Base-by-base conservation (phyloP, 78 protist genomes). In the Bodo saltans region DNA sequence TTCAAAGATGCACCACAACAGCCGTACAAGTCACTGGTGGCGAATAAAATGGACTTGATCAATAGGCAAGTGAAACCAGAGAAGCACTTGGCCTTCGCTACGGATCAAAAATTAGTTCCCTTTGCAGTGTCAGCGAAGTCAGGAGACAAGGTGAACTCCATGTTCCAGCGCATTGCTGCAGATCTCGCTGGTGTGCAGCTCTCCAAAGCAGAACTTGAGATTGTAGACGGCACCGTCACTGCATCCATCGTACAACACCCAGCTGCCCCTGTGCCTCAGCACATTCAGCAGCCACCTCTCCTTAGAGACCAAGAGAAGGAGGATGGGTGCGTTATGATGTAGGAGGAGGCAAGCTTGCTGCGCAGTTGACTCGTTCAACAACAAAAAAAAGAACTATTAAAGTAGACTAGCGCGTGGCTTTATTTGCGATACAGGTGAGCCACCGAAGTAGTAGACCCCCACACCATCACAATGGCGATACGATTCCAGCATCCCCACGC, bases 1-100 rank as follows among this genome's bases (percentile, higher is more conserved):
- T 69, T 74, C 67, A 0, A 41, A 26, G 71, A 28, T 41, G 37
- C 12, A 53, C 41, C 35, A 34, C 8, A 8, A 29, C 0, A 41
- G 70, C 90, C 91, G 8, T 74, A 74, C 42, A 30, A 88, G 29
- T 85, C 87, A 40, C 85, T 90, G 12, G 74, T 84, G 0, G 93
- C 85, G 70, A 90, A 90, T 78, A 90, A 90, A 35, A 30, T n/a
- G 33, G 93, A 90, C 69, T 67, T 90, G 42, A 0, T 28, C 29
- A 85, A 90, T 82, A 70, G 93, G 11, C 25, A 41, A 0, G 88
- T 88, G 42, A 79, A 79, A 53, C 17, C 47, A 8, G 85, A 74
- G n/a, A 79, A 81, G 53, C 88, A 87, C 85, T 28, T 25, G 30
- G 11, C 0, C 29, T 90, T 84, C 71, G 86, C 88, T 17, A 74